Conservation (phyloP, 345 rosid genomes). For the Capsella bursapastoris region DNA sequence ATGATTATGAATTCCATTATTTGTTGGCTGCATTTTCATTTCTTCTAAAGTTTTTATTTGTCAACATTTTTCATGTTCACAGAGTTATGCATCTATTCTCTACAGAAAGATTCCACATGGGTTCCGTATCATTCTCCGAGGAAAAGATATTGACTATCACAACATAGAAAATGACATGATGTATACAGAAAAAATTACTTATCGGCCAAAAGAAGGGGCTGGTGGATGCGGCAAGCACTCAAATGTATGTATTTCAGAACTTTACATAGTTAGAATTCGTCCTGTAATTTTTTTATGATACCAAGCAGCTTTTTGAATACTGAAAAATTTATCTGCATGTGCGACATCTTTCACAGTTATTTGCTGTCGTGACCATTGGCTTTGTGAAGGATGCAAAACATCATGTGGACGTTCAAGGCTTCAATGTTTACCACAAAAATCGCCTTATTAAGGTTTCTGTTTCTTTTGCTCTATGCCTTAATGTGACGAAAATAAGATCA, state of each 20-base stretch:
- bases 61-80: conserved; percentile 23
- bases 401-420: conserved; percentile 94
- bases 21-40: conserved; percentile 10
- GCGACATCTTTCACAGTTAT: conserved; percentile 52
- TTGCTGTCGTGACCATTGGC: conserved; percentile 84
- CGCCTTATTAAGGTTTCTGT: conserved; percentile 78
- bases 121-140: conserved; percentile 89
- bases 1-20: not conserved
- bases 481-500: not conserved
- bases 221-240: conserved; percentile 60
- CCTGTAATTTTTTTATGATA: not conserved
- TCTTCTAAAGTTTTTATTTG: not conserved
- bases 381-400: conserved; percentile 92
- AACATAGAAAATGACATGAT: conserved; percentile 97
- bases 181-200: conserved; percentile 65
- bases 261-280: not conserved
- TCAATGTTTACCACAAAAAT: conserved; percentile 94
- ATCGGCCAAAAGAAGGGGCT: conserved; percentile 67
- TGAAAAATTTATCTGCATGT: conserved; percentile 27
- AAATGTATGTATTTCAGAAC: conserved; percentile 50
- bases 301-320: conserved; percentile 2
- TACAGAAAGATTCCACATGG: conserved; percentile 78
- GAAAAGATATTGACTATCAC: conserved; percentile 93
- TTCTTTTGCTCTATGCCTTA: not conserved
- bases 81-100: conserved; percentile 93